Percentiles rank a stretch among this genome's conserved stretches.
These are phyloP conservation scores for Elaeagnus macrophylla DNA, from an alignment of 306 rosid species.

Conservation along the genomic window DNA sequence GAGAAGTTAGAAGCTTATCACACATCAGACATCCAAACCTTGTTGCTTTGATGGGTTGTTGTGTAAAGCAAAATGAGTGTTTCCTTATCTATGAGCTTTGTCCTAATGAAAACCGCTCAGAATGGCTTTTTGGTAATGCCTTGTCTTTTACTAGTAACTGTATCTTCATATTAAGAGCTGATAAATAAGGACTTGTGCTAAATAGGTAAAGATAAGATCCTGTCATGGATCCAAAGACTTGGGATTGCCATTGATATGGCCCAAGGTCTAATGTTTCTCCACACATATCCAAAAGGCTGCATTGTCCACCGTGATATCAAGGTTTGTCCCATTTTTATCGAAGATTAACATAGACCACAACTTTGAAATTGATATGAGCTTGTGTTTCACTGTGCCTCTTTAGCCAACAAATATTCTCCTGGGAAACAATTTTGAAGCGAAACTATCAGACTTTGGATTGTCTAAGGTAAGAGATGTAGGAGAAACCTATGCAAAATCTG, in stretches of 20 bases:
- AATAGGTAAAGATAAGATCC: slow-evolving; percentile 39
- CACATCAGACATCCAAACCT: slow-evolving; percentile 52
- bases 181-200: not conserved
- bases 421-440: slow-evolving; percentile 51
- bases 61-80: slow-evolving; percentile 39
- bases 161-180: not conserved
- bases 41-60: slow-evolving; percentile 42
- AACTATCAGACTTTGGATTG: slow-evolving; percentile 57
- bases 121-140: slow-evolving; percentile 54
- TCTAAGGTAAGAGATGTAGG: slow-evolving; percentile 45
- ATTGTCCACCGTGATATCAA: slow-evolving; percentile 64
- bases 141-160: not conserved
- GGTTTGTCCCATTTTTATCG: slow-evolving; percentile 21
- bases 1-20: slow-evolving; percentile 53
- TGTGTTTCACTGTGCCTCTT: slow-evolving; percentile 5
- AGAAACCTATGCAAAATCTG: slow-evolving; percentile 42
- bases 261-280: slow-evolving; percentile 51
- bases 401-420: slow-evolving; percentile 65
- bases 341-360: not conserved
- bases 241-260: slow-evolving; percentile 46
- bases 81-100: slow-evolving; percentile 66
- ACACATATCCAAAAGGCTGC: slow-evolving; percentile 47
- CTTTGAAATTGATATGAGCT: not conserved
- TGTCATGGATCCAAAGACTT: slow-evolving; percentile 57
- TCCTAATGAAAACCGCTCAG: slow-evolving; percentile 54